phyloP scores from a whole-genome alignment of 345 rosid genomes.

The Capsella bursapastoris region DNA sequence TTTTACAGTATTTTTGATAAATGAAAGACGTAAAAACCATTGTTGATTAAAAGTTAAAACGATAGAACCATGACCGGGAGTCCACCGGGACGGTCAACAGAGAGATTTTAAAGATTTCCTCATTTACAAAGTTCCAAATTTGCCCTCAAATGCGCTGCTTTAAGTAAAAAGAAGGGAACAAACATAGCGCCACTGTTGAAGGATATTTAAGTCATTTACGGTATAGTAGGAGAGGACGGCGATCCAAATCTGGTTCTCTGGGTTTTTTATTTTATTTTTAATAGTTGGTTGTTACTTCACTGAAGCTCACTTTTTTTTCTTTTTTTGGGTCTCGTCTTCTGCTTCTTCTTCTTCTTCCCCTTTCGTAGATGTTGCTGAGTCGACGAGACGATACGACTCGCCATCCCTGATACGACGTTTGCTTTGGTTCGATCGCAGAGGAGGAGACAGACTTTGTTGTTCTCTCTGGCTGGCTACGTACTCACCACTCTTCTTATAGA shows the following conservation, averaged over 20 bases:
- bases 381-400: constrained; percentile 1
- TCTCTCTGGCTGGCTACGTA: neutral
- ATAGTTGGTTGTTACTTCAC: neutral
- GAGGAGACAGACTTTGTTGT: neutral
- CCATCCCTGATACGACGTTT: neutral
- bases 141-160: neutral
- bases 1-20: no score
- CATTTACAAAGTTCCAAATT: neutral
- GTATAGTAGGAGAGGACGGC: constrained; percentile 19
- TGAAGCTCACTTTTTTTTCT: constrained; percentile 5
- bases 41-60: no score
- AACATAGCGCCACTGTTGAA: neutral
- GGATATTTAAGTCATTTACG: constrained; percentile 13
- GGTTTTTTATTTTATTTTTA: neutral
- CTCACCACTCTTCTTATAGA: constrained; percentile 41
- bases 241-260: constrained; percentile 43
- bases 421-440: constrained; percentile 13
- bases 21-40: no score
- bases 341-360: neutral
- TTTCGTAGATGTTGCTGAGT: neutral
- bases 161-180: neutral
- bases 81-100: constrained; percentile 40
- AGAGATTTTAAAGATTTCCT: neutral
- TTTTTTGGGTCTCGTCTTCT: neutral
- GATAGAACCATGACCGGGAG: neutral